These are phyloP conservation scores for Limonium bicolor DNA, from an alignment of 148 eudicot species.

Conservation along the genomic window DNA sequence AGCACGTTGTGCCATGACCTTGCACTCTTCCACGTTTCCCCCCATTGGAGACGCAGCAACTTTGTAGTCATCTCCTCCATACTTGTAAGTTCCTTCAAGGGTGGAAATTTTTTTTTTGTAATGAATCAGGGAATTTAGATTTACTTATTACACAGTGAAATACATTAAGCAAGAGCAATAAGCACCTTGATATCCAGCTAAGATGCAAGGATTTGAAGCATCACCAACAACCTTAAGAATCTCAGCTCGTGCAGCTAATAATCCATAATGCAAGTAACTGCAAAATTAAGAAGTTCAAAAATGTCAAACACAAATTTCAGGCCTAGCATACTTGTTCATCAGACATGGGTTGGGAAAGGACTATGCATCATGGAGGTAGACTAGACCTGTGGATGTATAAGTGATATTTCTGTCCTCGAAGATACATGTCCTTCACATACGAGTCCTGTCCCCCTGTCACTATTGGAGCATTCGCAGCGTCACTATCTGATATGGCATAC, in stretches of 20 bases:
- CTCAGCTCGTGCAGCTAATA: constrained; percentile 98
- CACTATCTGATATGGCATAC: constrained; percentile 80
- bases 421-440: constrained; percentile 88
- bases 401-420: constrained; percentile 69
- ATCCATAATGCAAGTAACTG: constrained; percentile 91
- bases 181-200: constrained; percentile 63
- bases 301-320: not conserved
- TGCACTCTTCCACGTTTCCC: constrained; percentile 44
- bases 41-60: constrained; percentile 54
- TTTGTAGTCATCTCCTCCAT: constrained; percentile 41
- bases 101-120: not conserved
- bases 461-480: constrained; percentile 84
- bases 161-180: constrained; percentile 1
- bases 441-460: constrained; percentile 61
- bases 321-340: too few relatives aligned
- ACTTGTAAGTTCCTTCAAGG: constrained; percentile 52
- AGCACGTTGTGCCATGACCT: constrained; percentile 42
- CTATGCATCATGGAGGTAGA: too few relatives aligned
- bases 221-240: constrained; percentile 52
- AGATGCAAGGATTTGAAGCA: constrained; percentile 62
- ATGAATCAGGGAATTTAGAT: too few relatives aligned
- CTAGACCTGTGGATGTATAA: constrained; percentile 91
- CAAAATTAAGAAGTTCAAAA: constrained; percentile 3
- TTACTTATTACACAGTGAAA: too few relatives aligned
- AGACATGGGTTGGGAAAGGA: too few relatives aligned